phyloP scores from a whole-genome alignment of 1,284 basidiomycete species.

The Sanghuangporus weigelae region DNA sequence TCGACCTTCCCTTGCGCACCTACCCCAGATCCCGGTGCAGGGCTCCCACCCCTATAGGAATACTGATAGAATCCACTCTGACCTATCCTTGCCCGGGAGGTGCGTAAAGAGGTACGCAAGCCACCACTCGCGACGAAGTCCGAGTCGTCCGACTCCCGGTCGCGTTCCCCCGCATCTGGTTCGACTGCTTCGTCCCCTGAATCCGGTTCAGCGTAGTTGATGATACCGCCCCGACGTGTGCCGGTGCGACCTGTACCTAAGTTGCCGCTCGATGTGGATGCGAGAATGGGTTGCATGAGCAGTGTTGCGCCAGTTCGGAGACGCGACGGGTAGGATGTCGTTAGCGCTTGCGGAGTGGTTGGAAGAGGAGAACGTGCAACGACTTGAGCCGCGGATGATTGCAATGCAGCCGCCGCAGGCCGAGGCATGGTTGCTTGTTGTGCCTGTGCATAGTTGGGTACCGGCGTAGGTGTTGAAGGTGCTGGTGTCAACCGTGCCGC shows the following conservation, averaged over 20 bases:
- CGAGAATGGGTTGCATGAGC: constrained; percentile 85
- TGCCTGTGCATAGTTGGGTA: constrained; percentile 7
- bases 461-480: constrained; percentile 13
- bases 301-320: constrained; percentile 88
- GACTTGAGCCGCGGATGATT: constrained; percentile 24
- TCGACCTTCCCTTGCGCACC: constrained; percentile 36
- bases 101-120: constrained; percentile 38
- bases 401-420: constrained; percentile 14
- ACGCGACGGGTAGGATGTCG: constrained; percentile 87
- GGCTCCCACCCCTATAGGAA: constrained; percentile 19
- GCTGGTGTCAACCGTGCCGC: background rate
- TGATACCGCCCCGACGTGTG: constrained; percentile 56
- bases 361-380: constrained; percentile 47
- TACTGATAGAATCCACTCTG: constrained; percentile 33
- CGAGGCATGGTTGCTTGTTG: constrained; percentile 10
- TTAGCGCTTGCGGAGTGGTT: constrained; percentile 64
- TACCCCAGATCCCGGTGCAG: constrained; percentile 21
- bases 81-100: constrained; percentile 32
- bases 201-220: constrained; percentile 87
- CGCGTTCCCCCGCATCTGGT: constrained; percentile 63
- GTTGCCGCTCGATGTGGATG: constrained; percentile 31
- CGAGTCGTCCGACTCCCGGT: constrained; percentile 68
- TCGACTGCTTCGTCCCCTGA: constrained; percentile 62
- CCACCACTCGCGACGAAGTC: constrained; percentile 54
- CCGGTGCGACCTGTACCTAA: constrained; percentile 36